Conservation (phyloP, 768 basidiomycete species). For the Tylopilus plumbeoviolaceoides region DNA sequence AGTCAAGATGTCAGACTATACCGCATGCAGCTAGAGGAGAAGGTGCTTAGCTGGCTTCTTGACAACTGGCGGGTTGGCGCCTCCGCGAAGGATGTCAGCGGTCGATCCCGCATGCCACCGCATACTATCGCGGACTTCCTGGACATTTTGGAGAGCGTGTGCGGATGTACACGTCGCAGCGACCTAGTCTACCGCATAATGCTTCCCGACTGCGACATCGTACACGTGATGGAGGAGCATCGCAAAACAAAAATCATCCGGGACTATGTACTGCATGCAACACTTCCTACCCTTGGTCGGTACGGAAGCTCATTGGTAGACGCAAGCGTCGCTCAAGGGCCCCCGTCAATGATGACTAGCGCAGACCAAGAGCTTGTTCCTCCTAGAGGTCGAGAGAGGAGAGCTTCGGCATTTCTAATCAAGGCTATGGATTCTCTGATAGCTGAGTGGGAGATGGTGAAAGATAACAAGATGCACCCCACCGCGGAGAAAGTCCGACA, state of each 20-base stretch:
- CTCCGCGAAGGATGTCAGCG: constrained; percentile 35
- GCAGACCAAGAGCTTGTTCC: constrained; percentile 35
- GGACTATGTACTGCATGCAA: constrained; percentile 66
- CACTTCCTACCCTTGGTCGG: constrained; percentile 43
- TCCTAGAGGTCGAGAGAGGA: constrained; percentile 56
- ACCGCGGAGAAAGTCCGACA: constrained; percentile 64
- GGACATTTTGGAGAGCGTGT: constrained; percentile 58
- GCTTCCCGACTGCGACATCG: constrained; percentile 68
- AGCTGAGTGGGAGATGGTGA: constrained; percentile 45
- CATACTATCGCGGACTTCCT: constrained; percentile 60
- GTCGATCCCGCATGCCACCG: constrained; percentile 43
- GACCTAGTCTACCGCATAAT: constrained; percentile 45
- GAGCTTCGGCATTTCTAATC: constrained; percentile 58
- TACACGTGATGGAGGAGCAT: constrained; percentile 57
- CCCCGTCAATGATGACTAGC: constrained; percentile 6
- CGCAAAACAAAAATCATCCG: constrained; percentile 54
- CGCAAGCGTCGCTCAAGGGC: not conserved
- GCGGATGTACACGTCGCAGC: constrained; percentile 47
- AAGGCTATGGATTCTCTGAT: constrained; percentile 53
- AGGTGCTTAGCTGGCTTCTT: constrained; percentile 76
- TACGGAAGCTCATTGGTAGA: constrained; percentile 4
- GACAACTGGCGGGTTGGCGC: constrained; percentile 61
- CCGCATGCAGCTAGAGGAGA: constrained; percentile 83
- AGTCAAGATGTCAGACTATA: constrained; percentile 81
- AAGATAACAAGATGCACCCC: constrained; percentile 33